Conservation (phyloP, 202 grass and related monocot species). For the Digitaria exilis region DNA sequence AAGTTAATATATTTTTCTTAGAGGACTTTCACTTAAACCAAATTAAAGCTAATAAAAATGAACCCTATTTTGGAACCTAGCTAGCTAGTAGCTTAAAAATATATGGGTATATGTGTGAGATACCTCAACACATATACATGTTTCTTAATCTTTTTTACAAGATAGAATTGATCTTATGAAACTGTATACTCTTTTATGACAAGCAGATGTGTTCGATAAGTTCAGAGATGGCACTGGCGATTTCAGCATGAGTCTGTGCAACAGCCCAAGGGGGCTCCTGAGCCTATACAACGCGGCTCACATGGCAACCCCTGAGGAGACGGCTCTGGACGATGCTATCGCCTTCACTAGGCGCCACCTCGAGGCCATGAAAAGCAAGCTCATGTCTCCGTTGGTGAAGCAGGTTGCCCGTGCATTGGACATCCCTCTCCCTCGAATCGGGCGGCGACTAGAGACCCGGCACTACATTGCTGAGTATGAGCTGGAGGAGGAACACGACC, state of each 20-base stretch:
- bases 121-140: no score
- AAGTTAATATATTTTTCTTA: no score
- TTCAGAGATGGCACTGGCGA: constrained; percentile 38
- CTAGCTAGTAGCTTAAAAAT: no score
- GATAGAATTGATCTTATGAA: no score
- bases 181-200: no score
- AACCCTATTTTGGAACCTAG: no score
- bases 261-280: neutral
- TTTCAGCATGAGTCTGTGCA: neutral
- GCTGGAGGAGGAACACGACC: constrained; percentile 3
- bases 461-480: constrained; percentile 36
- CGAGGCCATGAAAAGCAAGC: neutral
- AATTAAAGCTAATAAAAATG: no score
- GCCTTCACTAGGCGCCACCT: constrained; percentile 1
- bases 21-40: no score
- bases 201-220: constrained; percentile 39
- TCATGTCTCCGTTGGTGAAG: constrained; percentile 4
- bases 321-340: constrained; percentile 15
- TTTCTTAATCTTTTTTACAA: no score
- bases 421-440: constrained; percentile 15
- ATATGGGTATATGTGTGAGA: no score
- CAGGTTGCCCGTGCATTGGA: constrained; percentile 22
- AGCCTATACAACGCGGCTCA: constrained; percentile 1
- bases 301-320: constrained; percentile 22
- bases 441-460: constrained; percentile 26